A percentile compares a stretch with the other conserved stretches of the same genome.
Conservation (phyloP, 495 filamentous ascomycete genomes). For the Neurospora sp. region DNA sequence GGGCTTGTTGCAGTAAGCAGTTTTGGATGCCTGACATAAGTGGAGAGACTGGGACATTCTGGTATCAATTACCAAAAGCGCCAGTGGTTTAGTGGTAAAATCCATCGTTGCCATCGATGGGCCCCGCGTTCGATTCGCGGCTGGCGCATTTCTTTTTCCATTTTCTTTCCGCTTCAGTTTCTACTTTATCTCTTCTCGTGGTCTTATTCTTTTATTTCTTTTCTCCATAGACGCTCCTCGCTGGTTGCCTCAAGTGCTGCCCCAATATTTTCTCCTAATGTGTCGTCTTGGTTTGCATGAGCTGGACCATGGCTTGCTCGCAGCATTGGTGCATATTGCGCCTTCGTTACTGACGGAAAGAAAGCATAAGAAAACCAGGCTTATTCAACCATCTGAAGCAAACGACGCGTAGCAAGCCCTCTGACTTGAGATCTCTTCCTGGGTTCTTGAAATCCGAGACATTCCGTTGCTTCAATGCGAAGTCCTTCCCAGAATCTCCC, state of each 20-base stretch:
- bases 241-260: not conserved
- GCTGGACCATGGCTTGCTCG: not conserved
- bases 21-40: not conserved
- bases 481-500: not conserved
- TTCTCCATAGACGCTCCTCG: not conserved
- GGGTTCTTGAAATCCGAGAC: not conserved
- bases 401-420: not conserved
- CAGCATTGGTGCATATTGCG: not conserved
- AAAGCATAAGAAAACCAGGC: not conserved
- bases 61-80: not conserved
- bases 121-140: not conserved
- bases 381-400: not conserved
- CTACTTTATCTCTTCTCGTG: not conserved
- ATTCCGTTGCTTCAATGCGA: not conserved
- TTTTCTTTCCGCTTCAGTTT: not conserved
- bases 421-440: not conserved
- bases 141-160: not conserved
- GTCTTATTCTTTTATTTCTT: not conserved
- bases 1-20: not conserved
- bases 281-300: not conserved
- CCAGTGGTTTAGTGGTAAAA: not conserved
- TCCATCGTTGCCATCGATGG: not conserved
- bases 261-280: not conserved
- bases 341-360: not conserved
- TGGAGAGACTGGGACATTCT: fast-evolving